Evolutionary conservation across 2,329 filamentous ascomycete genomes (phyloP).

Genomic region (Trichoderma sp.): DNA sequence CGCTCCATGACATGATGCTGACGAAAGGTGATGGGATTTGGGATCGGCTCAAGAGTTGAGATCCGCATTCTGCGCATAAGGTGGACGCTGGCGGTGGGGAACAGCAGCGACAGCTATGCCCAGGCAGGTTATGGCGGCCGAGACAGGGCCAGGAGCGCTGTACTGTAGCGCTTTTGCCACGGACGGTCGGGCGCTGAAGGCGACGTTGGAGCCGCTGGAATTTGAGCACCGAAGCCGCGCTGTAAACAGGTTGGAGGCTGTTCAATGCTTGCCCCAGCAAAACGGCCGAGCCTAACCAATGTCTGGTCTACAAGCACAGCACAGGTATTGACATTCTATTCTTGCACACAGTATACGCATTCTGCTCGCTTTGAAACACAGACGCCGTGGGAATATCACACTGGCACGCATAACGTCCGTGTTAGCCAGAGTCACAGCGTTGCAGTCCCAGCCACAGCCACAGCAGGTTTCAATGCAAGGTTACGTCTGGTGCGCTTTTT

Average conservation of each 20-base stretch:
- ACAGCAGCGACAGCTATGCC: not conserved
- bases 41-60: not conserved
- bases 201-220: not conserved
- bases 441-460: conserved; percentile 8
- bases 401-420: not conserved
- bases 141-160: not conserved
- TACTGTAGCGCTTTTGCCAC: conserved; percentile 5
- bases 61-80: conserved; percentile 18
- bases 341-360: not conserved
- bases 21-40: conserved; percentile 10
- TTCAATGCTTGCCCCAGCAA: not conserved
- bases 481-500: conserved; percentile 18
- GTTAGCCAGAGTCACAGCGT: not conserved
- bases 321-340: not conserved
- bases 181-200: not conserved
- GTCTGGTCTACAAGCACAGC: not conserved
- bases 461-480: conserved; percentile 13
- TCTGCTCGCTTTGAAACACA: not conserved
- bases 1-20: conserved; percentile 21
- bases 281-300: not conserved
- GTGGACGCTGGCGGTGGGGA: conserved; percentile 8
- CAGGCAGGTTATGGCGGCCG: not conserved
- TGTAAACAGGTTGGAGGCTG: not conserved
- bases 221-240: not conserved
- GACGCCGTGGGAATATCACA: not conserved